A percentile compares a stretch with the other conserved stretches of the same genome.
phyloP scores from a whole-genome alignment of 352 stramenopile genomes.

The Globisporangium radiosum region DNA sequence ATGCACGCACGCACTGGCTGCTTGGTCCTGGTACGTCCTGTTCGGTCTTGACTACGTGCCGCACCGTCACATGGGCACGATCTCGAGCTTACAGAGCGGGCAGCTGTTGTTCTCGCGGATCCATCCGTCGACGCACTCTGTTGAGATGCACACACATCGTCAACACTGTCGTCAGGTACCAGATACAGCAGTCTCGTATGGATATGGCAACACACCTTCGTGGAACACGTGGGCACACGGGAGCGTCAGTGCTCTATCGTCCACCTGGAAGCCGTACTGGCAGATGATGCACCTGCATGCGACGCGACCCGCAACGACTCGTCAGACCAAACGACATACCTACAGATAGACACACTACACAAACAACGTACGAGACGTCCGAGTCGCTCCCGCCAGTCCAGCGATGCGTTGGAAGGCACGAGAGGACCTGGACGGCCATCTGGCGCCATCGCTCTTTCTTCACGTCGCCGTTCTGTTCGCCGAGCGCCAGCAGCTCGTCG shows the following conservation, averaged over 20 bases:
- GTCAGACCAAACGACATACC: too few species aligned
- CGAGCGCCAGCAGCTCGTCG: conserved; percentile 64
- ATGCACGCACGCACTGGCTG: background rate
- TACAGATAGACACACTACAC: background rate
- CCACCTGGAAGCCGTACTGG: conserved; percentile 51
- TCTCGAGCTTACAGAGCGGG: conserved; percentile 66
- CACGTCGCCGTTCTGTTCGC: conserved; percentile 65
- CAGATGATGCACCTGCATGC: conserved; percentile 58
- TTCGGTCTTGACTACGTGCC: background rate
- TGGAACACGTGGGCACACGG: conserved; percentile 76
- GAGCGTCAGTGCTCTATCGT: conserved; percentile 57
- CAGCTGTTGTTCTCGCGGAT: conserved; percentile 78
- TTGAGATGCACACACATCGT: background rate
- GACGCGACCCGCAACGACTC: too few species aligned
- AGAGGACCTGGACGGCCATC: conserved; percentile 58
- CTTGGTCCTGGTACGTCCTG: background rate
- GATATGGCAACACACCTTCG: conserved; percentile 29
- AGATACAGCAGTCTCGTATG: background rate
- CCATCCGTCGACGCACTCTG: conserved; percentile 66
- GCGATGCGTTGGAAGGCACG: conserved; percentile 50
- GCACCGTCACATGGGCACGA: conserved; percentile 21
- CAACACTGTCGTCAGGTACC: background rate
- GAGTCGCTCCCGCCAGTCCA: conserved; percentile 33
- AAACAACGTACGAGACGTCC: conserved; percentile 50
- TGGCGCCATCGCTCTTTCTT: conserved; percentile 67